phyloP scores from a whole-genome alignment of 2,329 filamentous ascomycete species.

The Aspergillus sergii region DNA sequence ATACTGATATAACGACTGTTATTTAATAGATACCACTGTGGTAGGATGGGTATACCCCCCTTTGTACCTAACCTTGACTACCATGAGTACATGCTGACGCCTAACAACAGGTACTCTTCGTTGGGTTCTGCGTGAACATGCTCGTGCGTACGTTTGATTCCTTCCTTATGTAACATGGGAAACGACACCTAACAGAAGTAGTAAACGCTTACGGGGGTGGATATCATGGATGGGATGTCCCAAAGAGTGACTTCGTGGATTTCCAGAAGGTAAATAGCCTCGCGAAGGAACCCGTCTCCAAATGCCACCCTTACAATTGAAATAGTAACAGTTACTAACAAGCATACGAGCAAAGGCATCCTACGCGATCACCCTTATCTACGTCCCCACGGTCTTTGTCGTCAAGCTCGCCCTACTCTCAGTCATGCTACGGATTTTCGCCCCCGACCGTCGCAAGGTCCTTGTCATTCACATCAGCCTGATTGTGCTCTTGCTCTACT shows the following conservation, averaged over 20 bases:
- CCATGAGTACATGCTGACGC: not conserved
- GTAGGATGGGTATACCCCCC: not conserved
- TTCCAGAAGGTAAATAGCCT: slow-evolving; percentile 23
- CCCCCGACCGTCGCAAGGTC: slow-evolving; percentile 23
- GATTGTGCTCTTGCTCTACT: slow-evolving; percentile 27
- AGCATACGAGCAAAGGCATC: slow-evolving; percentile 17
- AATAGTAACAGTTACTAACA: not conserved
- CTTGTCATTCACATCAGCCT: slow-evolving; percentile 24
- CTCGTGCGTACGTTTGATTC: not conserved
- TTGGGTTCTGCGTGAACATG: not conserved
- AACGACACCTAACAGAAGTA: not conserved
- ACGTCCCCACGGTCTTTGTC: slow-evolving; percentile 30
- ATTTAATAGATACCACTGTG: not conserved
- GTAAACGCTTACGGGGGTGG: slow-evolving; percentile 27
- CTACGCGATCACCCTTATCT: slow-evolving; percentile 32
- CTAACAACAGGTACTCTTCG: not conserved
- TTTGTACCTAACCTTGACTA: not conserved
- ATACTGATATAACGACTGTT: not conserved
- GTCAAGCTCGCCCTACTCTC: slow-evolving; percentile 32
- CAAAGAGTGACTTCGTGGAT: slow-evolving; percentile 12
- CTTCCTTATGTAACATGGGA: too few relatives aligned
- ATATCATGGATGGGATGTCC: slow-evolving; percentile 30
- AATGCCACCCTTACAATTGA: not conserved
- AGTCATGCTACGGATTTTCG: slow-evolving; percentile 30
- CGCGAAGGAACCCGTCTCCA: not conserved